A percentile compares a stretch with the other conserved stretches of the same genome.
These are phyloP conservation scores for Violaceomyces palustris DNA, from an alignment of 1,284 basidiomycete species.

Conservation along the genomic window DNA sequence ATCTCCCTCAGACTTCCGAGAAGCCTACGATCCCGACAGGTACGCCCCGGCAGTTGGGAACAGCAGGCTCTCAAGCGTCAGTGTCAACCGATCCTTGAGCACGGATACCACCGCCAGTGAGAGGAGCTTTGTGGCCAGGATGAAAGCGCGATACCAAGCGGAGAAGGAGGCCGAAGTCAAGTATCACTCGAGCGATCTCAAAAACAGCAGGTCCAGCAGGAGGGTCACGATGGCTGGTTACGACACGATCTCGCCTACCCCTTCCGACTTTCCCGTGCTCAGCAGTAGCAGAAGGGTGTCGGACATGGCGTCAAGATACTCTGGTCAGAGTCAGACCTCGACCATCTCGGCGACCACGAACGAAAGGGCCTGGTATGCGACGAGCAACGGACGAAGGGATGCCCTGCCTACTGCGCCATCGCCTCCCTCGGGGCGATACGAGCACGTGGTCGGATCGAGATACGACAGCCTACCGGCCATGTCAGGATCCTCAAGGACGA, in stretches of 20 bases:
- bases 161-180: conserved; percentile 35
- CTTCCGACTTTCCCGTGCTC: not conserved
- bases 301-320: conserved; percentile 28
- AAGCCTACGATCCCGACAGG: conserved; percentile 16
- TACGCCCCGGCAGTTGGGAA: conserved; percentile 36
- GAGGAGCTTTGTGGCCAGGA: conserved; percentile 45
- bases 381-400: conserved; percentile 12
- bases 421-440: no score
- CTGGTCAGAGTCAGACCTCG: not conserved
- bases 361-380: not conserved
- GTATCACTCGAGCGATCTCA: conserved; percentile 21
- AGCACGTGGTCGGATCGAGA: no score
- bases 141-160: conserved; percentile 46
- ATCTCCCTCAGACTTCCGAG: not conserved
- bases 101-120: conserved; percentile 43
- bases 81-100: conserved; percentile 36
- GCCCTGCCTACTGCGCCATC: conserved; percentile 3
- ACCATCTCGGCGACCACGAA: no score
- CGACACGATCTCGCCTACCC: conserved; percentile 5
- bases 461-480: no score
- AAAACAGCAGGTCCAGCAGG: conserved; percentile 18
- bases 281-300: conserved; percentile 20
- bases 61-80: conserved; percentile 22
- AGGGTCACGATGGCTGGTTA: conserved; percentile 18
- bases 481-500: no score